Conservation (phyloP, 805 yeast genomes). For the Starmerella geochares region DNA sequence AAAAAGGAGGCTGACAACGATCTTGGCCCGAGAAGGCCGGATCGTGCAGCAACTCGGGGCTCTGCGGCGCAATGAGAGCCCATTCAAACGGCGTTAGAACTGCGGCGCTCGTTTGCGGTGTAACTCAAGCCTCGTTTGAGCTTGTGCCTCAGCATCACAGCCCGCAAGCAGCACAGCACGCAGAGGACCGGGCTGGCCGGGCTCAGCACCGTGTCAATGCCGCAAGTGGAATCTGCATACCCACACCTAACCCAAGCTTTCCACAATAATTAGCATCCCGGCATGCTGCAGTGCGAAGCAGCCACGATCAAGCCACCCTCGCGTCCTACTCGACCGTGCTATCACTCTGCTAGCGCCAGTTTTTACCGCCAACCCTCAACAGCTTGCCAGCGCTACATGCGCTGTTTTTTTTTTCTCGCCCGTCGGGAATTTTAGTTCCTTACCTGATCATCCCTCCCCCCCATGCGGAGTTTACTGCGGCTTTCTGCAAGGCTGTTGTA, state of each 20-base stretch:
- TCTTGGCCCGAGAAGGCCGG: slow-evolving; percentile 1
- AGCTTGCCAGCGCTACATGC: background rate
- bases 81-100: background rate
- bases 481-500: slow-evolving; percentile 2
- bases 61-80: background rate
- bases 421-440: background rate
- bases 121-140: background rate
- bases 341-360: no score
- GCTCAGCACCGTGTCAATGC: slow-evolving; percentile 1
- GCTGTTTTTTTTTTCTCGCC: background rate
- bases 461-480: slow-evolving; percentile 1
- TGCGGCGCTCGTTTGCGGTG: background rate
- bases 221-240: background rate
- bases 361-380: no score
- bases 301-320: background rate
- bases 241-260: background rate
- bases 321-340: no score
- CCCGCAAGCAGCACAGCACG: background rate
- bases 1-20: slow-evolving; percentile 1
- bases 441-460: background rate
- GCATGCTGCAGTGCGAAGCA: background rate
- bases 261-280: background rate
- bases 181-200: background rate
- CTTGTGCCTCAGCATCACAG: no score
- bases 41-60: background rate